Base-by-base conservation (phyloP, 2,329 filamentous ascomycete species). In the Cytospora schulzeri region DNA sequence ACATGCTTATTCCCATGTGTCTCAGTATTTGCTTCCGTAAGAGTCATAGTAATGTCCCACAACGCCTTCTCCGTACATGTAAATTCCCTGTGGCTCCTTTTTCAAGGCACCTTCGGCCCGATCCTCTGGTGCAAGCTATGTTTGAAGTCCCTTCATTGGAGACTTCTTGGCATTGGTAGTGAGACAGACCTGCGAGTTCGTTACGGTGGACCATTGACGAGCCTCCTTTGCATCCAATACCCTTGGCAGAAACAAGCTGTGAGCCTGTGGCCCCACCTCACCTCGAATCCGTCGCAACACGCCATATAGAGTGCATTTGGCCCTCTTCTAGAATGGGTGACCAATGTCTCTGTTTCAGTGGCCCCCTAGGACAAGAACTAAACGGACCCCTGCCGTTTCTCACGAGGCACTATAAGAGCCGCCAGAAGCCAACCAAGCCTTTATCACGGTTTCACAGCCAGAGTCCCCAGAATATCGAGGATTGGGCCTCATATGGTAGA, bases 101-200 rank as follows among this genome's bases (percentile, higher is more conserved):
- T 48, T 8, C 9, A 22, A 17, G n/a, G 24, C 15, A 24, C 35
- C 29, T 24, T 45, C 33, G 51, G 29, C 22, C 51, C 35, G 35
- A 33, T 33, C 51, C 56, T 48, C 11, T 33, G 29, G 29, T 22
- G 15, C 54, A 48, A 48, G 45, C 45, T 48, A 48, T 19, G 22
- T 15, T 38, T 11, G 24, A 57, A 28, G 2, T n/a, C 11, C 31
- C 33, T 31, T 17, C 19, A 41, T 28, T 57, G 33, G 33, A 57
- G 19, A 29, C 35, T 35, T 45, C 56, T 54, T 38, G n/a, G 15
- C 17, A 2, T 17, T 45, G 14, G n/a, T 29, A 55, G 52, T 52
- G 50, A 54, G 29, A 64, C 57, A 45, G 24, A 45, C 33, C 31
- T 61, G 57, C 57, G 55, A n/a, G 62, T 24, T 61, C 62, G 26